A percentile compares a stretch with the other conserved stretches of the same genome.
These are phyloP conservation scores for Citrus reticulata DNA, from an alignment of 345 rosid species.

Conservation along the genomic window DNA sequence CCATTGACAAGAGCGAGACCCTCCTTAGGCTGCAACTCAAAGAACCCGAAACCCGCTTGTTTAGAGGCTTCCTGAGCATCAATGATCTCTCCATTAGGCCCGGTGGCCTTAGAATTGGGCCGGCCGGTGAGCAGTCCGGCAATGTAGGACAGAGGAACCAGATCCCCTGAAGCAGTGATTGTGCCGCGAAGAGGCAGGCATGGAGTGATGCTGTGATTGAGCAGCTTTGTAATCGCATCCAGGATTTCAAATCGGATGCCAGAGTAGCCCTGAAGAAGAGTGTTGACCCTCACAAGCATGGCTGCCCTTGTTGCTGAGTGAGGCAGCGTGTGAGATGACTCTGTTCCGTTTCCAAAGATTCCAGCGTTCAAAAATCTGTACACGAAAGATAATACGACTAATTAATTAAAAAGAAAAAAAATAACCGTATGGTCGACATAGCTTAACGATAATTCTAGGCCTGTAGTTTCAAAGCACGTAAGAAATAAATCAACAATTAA, in stretches of 20 bases:
- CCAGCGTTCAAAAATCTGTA: slow-evolving; percentile 75
- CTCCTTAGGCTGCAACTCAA: slow-evolving; percentile 68
- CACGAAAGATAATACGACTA: not conserved
- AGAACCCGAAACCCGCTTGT: slow-evolving; percentile 40
- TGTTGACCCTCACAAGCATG: slow-evolving; percentile 71
- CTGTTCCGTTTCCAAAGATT: slow-evolving; percentile 50
- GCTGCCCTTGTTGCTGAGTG: slow-evolving; percentile 62
- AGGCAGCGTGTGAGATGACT: slow-evolving; percentile 50
- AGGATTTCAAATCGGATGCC: slow-evolving; percentile 70
- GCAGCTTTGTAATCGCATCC: slow-evolving; percentile 61
- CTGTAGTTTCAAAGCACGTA: not conserved
- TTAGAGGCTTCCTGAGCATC: slow-evolving; percentile 44
- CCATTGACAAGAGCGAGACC: slow-evolving; percentile 70
- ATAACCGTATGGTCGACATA: not conserved
- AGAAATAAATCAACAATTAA: no score
- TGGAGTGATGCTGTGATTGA: slow-evolving; percentile 61
- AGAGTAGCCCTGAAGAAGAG: slow-evolving; percentile 73
- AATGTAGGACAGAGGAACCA: slow-evolving; percentile 68
- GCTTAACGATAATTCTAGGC: not conserved
- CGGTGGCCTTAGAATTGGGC: slow-evolving; percentile 50
- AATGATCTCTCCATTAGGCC: slow-evolving; percentile 53
- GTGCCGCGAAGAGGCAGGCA: slow-evolving; percentile 73
- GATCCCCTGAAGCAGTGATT: slow-evolving; percentile 68
- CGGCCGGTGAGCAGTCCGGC: slow-evolving; percentile 63
- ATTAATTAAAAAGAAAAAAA: not conserved